phyloP scores from a whole-genome alignment of 139 green algal genomes.

The Haematococcus lacustris region DNA sequence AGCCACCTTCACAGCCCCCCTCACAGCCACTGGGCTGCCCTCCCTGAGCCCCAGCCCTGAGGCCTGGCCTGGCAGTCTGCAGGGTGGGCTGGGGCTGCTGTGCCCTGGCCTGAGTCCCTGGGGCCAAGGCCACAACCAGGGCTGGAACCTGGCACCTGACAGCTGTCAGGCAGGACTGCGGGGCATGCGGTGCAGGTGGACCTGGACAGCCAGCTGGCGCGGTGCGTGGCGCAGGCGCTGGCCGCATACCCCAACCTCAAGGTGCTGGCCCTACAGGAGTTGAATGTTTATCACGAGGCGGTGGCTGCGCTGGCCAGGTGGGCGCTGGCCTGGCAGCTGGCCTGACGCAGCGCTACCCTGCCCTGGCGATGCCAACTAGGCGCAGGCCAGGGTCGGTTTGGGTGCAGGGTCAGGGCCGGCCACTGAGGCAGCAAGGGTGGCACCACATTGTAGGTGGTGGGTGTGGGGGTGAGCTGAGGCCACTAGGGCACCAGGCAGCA shows the following conservation, averaged over 20 bases:
- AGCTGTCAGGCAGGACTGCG: neutral
- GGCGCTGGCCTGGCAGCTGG: neutral
- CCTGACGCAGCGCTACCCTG: neutral
- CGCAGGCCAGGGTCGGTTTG: no score
- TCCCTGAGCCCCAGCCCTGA: no score
- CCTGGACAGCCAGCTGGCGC: constrained; percentile 8
- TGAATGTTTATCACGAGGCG: constrained; percentile 26
- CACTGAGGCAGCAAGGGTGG: no score
- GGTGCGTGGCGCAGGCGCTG: constrained; percentile 12
- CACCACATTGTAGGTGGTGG: no score
- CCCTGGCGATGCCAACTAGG: neutral
- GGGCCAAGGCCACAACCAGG: neutral
- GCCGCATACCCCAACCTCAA: constrained; percentile 11
- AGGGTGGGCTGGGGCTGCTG: neutral
- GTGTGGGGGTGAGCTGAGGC: no score
- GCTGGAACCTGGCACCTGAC: neutral
- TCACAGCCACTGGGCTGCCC: no score
- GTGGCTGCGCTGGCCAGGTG: constrained; percentile 9
- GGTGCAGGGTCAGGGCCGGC: no score
- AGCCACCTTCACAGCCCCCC: no score
- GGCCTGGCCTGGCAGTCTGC: neutral
- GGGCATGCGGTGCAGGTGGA: constrained; percentile 13
- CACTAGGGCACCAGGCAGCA: no score
- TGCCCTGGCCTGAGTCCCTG: neutral
- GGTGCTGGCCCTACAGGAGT: constrained; percentile 4